A percentile compares a stretch with the other conserved stretches of the same genome.
Evolutionary conservation across 176 grass and related monocot species (phyloP).

Genomic region (Oryza punctata): DNA sequence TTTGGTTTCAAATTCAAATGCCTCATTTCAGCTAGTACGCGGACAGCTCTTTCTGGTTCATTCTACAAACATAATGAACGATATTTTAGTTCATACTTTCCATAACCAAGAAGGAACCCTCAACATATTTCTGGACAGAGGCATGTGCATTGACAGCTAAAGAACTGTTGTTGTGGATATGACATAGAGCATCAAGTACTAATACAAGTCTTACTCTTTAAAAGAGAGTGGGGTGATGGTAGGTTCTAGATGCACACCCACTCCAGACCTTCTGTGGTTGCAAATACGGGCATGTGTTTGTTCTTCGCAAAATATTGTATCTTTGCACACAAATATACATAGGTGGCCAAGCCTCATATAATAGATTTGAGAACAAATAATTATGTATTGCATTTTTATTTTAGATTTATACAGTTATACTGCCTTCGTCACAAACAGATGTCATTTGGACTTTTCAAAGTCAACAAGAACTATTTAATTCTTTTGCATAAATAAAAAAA

Average conservation of each 20-base stretch:
- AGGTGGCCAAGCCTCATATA: too few species aligned
- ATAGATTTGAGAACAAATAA: not conserved
- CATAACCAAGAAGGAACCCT: conserved; percentile 1
- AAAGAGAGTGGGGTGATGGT: not conserved
- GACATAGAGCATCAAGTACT: conserved; percentile 20
- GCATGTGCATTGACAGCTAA: not conserved
- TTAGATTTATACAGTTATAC: not conserved
- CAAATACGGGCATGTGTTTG: too few species aligned
- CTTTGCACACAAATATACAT: not conserved
- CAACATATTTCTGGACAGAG: not conserved
- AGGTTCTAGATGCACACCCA: not conserved
- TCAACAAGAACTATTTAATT: not conserved
- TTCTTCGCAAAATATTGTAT: not conserved
- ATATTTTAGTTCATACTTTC: conserved; percentile 4
- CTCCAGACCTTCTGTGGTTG: not conserved
- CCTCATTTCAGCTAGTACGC: conserved; percentile 73
- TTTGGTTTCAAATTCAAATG: conserved; percentile 65
- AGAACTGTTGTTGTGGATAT: conserved; percentile 1
- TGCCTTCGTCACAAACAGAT: not conserved
- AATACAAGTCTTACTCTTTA: not conserved
- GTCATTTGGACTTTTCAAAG: not conserved
- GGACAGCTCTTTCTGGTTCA: conserved; percentile 77
- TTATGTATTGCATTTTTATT: not conserved
- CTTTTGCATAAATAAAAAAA: not conserved
- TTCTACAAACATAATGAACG: conserved; percentile 50